Evolutionary conservation across 2,329 filamentous ascomycete genomes (phyloP), one percentile per base, ranked within the genome.

Genomic region (Aureobasidium zeae): DNA sequence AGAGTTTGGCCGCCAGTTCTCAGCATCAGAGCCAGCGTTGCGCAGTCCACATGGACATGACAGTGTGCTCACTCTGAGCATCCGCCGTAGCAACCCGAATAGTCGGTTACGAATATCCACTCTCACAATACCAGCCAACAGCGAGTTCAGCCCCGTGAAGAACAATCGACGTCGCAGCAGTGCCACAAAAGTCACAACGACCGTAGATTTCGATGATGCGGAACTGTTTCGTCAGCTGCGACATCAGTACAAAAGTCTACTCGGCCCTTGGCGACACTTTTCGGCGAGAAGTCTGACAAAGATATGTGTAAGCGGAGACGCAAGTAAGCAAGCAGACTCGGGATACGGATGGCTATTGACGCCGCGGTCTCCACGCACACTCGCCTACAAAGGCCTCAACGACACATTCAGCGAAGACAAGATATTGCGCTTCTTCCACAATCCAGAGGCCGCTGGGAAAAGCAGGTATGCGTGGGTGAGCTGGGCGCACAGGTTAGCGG

Each of bases 401-500:
- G 55, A 62, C 44, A 55, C 57, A 0, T 67, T 67, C 47, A 63
- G 61, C 10, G 65, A 67, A 48, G 56, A 61, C 24, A 59, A 60
- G 19, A 53, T 69, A 12, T 48, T 65, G 39, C 51, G 53, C 3
- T 51, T 63, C 5, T 68, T 61, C 47, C 49, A 47, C 3, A 34
- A 54, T 0, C 66, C 65, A 0, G 45, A 35, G 5, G 47, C 50
- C 1, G 66, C 50, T 1, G 66, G 63, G 0, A 60, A 59, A 36
- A 58, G 54, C 6, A 52, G 61, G 28, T 67, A 63, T 42, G 64
- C 60, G 9, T 68, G 67, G 56, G 65, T 69, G 11, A 58, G 66
- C 32, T 68, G 65, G 65, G 64, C 61, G 4, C 56, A 62, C 33
- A 55, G 62, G 9, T 32, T 64, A 3, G 58, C 62, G 9, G 50